These are phyloP conservation scores for Apophysomyces ossiformis DNA, from an alignment of 371 early-diverging fungal genomes.

Conservation along the genomic window DNA sequence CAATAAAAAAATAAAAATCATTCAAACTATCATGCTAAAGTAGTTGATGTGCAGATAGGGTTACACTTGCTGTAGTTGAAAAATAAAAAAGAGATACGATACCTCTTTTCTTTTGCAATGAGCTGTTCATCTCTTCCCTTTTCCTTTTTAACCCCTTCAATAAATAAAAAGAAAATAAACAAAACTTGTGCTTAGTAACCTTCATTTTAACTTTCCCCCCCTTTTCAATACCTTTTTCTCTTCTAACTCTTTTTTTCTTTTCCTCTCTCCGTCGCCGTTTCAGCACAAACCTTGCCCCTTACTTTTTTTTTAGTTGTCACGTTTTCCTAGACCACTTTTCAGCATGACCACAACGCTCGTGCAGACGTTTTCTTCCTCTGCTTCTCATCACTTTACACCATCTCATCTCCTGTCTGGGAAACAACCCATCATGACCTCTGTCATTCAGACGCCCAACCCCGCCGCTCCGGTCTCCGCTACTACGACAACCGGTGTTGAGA, in stretches of 20 bases:
- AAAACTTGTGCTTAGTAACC: neutral
- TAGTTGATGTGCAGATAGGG: neutral
- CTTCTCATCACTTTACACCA: slow-evolving; percentile 12
- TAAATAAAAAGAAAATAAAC: slow-evolving; percentile 1
- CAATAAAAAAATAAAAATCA: neutral
- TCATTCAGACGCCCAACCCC: slow-evolving; percentile 9
- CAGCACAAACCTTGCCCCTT: slow-evolving; percentile 12
- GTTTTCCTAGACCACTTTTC: slow-evolving; percentile 11
- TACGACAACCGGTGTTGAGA: neutral
- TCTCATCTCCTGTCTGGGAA: slow-evolving; percentile 11
- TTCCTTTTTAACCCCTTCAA: slow-evolving; percentile 5
- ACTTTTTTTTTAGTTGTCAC: slow-evolving; percentile 9
- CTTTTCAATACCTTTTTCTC: neutral
- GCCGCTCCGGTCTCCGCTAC: slow-evolving; percentile 7
- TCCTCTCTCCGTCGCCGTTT: slow-evolving; percentile 6
- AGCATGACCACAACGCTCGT: slow-evolving; percentile 12
- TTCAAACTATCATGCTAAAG: neutral
- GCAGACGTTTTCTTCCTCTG: slow-evolving; percentile 12
- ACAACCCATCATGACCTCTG: slow-evolving; percentile 9
- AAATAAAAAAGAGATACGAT: neutral
- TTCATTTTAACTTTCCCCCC: neutral
- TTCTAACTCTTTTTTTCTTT: neutral
- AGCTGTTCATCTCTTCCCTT: slow-evolving; percentile 1
- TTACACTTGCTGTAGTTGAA: slow-evolving; percentile 10
- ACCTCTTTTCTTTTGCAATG: neutral